Percentiles rank a stretch among this genome's conserved stretches.
Evolutionary conservation across 208 protist genomes (phyloP).

Genomic region (Lotmaria passim): DNA sequence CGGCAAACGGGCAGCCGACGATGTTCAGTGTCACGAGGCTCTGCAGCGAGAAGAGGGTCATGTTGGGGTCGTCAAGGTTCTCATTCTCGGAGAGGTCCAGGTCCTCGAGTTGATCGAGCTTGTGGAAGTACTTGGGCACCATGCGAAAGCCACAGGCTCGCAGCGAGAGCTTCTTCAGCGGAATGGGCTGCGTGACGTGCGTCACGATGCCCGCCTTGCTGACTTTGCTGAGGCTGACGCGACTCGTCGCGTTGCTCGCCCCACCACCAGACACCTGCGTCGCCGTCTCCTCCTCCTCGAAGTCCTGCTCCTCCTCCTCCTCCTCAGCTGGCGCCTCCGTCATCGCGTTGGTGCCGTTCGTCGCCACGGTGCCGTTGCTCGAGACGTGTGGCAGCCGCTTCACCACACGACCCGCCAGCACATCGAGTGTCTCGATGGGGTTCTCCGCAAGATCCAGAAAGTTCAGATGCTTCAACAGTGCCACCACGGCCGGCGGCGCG

Average conservation of each 20-base stretch:
- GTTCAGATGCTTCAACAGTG: conserved; percentile 55
- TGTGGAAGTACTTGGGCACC: conserved; percentile 91
- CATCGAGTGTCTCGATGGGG: conserved; percentile 83
- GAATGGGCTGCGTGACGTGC: conserved; percentile 65
- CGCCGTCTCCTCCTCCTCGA: conserved; percentile 40
- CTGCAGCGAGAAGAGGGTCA: conserved; percentile 86
- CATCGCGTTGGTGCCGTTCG: conserved; percentile 24
- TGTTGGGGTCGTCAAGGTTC: conserved; percentile 80
- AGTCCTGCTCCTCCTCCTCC: conserved; percentile 21
- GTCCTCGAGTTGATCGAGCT: conserved; percentile 75
- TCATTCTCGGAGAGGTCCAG: conserved; percentile 88
- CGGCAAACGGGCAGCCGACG: conserved; percentile 84
- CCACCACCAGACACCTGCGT: conserved; percentile 40
- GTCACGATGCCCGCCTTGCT: conserved; percentile 74
- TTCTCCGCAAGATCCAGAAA: conserved; percentile 81
- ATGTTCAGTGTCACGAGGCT: conserved; percentile 83
- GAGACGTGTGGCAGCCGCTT: conserved; percentile 45
- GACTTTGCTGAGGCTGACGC: conserved; percentile 68
- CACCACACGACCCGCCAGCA: conserved; percentile 80
- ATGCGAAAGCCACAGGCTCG: conserved; percentile 71
- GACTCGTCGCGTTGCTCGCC: conserved; percentile 37
- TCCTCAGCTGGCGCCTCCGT: conserved; percentile 8
- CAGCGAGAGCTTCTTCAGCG: conserved; percentile 71
- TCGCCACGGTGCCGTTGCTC: conserved; percentile 27
- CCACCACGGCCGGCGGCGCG: conserved; percentile 71